phyloP scores from a whole-genome alignment of 305 asterid genomes.

The Stenogyne calaminthoides region DNA sequence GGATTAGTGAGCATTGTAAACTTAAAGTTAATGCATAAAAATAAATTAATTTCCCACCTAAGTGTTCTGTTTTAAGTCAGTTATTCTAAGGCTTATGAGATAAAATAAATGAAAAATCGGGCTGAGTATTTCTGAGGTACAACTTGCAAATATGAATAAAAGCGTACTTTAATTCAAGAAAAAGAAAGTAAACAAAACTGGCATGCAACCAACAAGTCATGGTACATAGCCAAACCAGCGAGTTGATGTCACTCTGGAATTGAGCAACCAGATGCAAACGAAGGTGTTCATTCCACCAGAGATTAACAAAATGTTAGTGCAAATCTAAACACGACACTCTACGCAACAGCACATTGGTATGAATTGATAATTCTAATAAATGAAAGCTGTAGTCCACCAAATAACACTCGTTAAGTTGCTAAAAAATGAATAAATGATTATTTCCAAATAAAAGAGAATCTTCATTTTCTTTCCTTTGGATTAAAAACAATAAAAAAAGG shows the following conservation, averaged over 20 bases:
- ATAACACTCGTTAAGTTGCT: background rate
- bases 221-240: background rate
- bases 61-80: background rate
- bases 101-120: background rate
- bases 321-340: background rate
- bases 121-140: background rate
- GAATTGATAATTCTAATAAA: background rate
- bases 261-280: background rate
- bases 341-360: background rate
- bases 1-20: background rate
- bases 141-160: background rate
- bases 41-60: background rate
- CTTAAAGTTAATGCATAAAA: background rate
- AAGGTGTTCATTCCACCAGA: background rate
- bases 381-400: background rate
- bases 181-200: background rate
- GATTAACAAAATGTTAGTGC: background rate
- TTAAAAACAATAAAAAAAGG: background rate
- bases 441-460: background rate
- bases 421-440: background rate
- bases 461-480: background rate
- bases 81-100: slow-evolving; percentile 3
- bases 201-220: background rate
- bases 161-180: background rate
- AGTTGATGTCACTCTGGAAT: background rate